These are phyloP conservation scores for Solanum boliviense DNA, from an alignment of 257 asterid species.

Conservation along the genomic window DNA sequence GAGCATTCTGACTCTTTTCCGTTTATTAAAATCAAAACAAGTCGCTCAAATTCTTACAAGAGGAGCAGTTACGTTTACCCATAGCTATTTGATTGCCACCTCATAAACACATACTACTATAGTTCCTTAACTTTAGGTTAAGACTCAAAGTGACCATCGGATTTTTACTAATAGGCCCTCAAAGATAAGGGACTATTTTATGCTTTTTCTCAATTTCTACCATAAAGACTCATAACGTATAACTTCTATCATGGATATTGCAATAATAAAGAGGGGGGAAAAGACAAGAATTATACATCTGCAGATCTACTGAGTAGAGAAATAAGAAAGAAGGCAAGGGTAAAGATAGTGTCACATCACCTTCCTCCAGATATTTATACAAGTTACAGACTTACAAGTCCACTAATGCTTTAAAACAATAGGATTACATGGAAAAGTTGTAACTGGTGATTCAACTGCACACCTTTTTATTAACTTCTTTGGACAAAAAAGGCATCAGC, in stretches of 20 bases:
- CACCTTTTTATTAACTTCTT: background rate
- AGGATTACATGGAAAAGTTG: background rate
- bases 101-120: background rate
- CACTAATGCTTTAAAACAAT: background rate
- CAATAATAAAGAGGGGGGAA: background rate
- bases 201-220: background rate
- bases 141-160: background rate
- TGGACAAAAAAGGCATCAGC: background rate
- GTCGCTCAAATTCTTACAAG: background rate
- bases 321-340: background rate
- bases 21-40: background rate
- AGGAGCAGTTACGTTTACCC: background rate
- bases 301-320: background rate
- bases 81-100: background rate
- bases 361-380: background rate
- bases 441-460: background rate
- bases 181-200: background rate
- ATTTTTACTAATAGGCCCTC: background rate
- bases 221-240: background rate
- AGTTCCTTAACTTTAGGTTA: background rate
- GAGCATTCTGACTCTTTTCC: background rate
- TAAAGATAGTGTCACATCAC: background rate
- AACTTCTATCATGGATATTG: background rate
- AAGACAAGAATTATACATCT: background rate
- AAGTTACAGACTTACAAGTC: background rate